Evolutionary conservation across 176 grass and related monocot species (phyloP), one percentile per base, ranked within the genome.

Genomic region (Juncus inflexus): DNA sequence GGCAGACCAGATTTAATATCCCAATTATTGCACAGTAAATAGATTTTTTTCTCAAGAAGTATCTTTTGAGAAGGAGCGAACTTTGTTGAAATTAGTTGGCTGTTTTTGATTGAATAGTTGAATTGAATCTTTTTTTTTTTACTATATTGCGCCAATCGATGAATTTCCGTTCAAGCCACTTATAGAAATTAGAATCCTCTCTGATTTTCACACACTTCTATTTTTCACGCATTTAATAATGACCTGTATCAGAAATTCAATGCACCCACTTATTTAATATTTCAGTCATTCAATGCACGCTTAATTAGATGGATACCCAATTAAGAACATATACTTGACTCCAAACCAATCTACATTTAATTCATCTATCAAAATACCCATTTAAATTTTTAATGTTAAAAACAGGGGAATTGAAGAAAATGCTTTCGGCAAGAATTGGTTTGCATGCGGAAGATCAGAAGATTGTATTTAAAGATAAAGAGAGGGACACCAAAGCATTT

Each of bases 331-430:
- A 15, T 12, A 40, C 68, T 47, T 47, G 43, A 9, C 43, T 6
- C 43, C 43, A 9, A 47, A 47, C 9, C 9, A 47, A 47, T 28
- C 19, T 28, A 28, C 19, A 28, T 28, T 0, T 28, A 28, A 28
- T 28, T 28, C 19, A 28, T 28, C 19, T 28, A 28, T 47, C 4
- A 1, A 47, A 47, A 5, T 47, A 47, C 43, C 43, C 43, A 47
- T 47, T 47, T 47, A 47, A 47, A 6, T 47, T 47, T 9, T 28
- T 38, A 57, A 19, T 58, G 58, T 58, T 40, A 42, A 28, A 76
- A 59, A 72, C 78, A 96, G 91, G 91, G 13, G 92, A 96, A 74
- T 78, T 96, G 15, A 96, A 91, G 87, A 96, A 96, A 87, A 9
- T 70, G 79, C 67, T 96, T 65, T 87, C 87, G 4, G 66, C 8